Base-by-base conservation (phyloP, 257 asterid species). In the Salvia rosmarinus region DNA sequence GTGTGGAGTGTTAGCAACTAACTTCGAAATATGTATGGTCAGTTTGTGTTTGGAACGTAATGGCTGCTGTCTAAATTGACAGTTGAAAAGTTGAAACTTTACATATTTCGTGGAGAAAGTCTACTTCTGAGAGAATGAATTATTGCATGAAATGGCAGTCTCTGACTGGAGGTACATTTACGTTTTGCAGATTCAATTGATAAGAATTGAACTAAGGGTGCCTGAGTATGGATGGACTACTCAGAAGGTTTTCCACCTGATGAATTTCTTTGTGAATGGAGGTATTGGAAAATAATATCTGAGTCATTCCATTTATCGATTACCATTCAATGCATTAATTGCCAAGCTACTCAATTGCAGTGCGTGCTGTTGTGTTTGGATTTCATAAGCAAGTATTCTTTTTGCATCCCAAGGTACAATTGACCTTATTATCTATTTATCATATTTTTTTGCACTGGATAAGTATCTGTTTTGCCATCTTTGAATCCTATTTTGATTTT, bases 191-290 rank as follows among this genome's bases (percentile, higher is more conserved):
- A 78, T 92, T 78, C 98, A 92, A 87, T 79, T 92, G 70, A 84
- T 92, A 76, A 85, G 96, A 79, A 92, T 92, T 47, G 90, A 90
- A 79, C 70, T 85, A 58, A 88, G 98, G 81, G 98, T 92, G 67
- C 96, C 98, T 0, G 96, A 88, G 82, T 92, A 86, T 80, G 96
- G 98, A 30, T 92, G 98, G 98, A 92, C 98, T 34, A 90, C 95
- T 3, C 96, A 90, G 81, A 92, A 92, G 87, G 91, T 92, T 77
- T 92, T 92, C 87, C 96, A 92, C 82, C 87, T 92, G 73, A 92
- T 92, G 98, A 92, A 92, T 84, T 92, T 88, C 64, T 62, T 92
- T 76, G 98, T 92, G 55, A 92, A 90, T 86, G 98, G 98, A 87
- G 96, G 96, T 92, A 82, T 16, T 76, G 62, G 9, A 34, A 34